Evolutionary conservation across 2,329 filamentous ascomycete genomes (phyloP), one percentile per base, ranked within the genome.

Genomic region (Xylaria sp.): DNA sequence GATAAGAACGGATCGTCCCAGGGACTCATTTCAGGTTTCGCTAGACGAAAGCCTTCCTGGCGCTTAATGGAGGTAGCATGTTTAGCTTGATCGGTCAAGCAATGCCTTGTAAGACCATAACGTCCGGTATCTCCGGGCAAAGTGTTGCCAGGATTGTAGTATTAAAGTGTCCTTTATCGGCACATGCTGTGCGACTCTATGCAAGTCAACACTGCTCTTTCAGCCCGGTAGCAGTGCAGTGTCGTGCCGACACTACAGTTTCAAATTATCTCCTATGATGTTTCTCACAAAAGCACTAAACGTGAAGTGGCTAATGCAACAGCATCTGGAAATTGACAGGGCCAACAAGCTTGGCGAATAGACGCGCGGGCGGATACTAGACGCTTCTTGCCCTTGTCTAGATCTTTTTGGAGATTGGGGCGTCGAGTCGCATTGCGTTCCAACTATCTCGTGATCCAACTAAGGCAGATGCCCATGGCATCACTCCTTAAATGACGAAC

Each of bases 1-100:
- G 58, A 67, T 51, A 49, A 49, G 44, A 46, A 51, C 59, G 49
- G 54, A 60, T 63, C 51, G 65, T 59, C 51, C 38, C 53, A 60
- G 67, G 31, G 44, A 57, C 60, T 61, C 51, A 64, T 64, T 61
- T 66, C 46, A 40, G 58, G 26, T 67, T 67, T 69, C 59, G 66
- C 63, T 69, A 44, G 67, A 71, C 66, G 60, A 66, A 66, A 49
- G 36, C 46, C 54, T 66, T 31, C 53, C 33, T 23, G 31, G 51
- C 59, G 57, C 57, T 65, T 62, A 54, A 49, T 36, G 40, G 23
- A 63, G 28, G 54, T 46, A 59, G 65, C 46, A 51, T 54, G n/a
- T 61, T 26, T 57, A 59, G 58, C 58, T 56, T 36, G 57, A 54
- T 51, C 28, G 38, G 26, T 56, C 28, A 58, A 49, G 10, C 51